These are phyloP conservation scores for Pseudogymnoascus sp. DNA, from an alignment of 2,329 filamentous ascomycete genomes.

Conservation along the genomic window DNA sequence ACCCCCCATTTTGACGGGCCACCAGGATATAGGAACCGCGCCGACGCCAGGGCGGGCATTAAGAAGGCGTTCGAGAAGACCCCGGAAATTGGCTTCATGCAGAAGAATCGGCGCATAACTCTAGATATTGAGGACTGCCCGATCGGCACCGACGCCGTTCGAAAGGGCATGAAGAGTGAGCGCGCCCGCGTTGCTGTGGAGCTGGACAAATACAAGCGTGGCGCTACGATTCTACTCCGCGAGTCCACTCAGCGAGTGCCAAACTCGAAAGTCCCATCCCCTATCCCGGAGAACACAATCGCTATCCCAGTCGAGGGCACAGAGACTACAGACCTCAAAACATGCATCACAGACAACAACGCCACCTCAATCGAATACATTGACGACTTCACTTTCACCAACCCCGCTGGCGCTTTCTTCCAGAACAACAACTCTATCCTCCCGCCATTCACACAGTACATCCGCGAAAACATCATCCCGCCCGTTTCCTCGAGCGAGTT, in stretches of 20 bases:
- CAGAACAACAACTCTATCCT: constrained; percentile 99
- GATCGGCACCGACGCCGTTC: constrained; percentile 81
- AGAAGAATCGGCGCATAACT: constrained; percentile 70
- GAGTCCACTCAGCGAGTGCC: constrained; percentile 69
- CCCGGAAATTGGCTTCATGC: constrained; percentile 84
- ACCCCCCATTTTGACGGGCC: constrained; percentile 92
- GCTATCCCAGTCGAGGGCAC: constrained; percentile 20
- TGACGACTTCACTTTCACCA: constrained; percentile 75
- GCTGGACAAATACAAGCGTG: constrained; percentile 64
- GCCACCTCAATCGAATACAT: constrained; percentile 81
- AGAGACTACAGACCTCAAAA: constrained; percentile 64
- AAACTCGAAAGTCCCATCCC: constrained; percentile 33
- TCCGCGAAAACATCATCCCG: constrained; percentile 69
- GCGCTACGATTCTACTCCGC: constrained; percentile 81
- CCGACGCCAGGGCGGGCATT: constrained; percentile 41
- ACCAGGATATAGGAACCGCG: constrained; percentile 39
- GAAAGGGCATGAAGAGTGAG: constrained; percentile 71
- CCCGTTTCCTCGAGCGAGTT: constrained; percentile 30
- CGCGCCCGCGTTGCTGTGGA: constrained; percentile 67
- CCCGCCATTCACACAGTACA: constrained; percentile 75
- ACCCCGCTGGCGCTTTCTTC: constrained; percentile 92
- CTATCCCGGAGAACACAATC: constrained; percentile 14
- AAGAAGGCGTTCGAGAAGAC: constrained; percentile 53
- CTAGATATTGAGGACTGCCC: constrained; percentile 97
- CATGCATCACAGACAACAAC: constrained; percentile 81